A percentile compares a stretch with the other conserved stretches of the same genome.
phyloP scores from a whole-genome alignment of 2,329 filamentous ascomycete species.

The Penicillium sp. region DNA sequence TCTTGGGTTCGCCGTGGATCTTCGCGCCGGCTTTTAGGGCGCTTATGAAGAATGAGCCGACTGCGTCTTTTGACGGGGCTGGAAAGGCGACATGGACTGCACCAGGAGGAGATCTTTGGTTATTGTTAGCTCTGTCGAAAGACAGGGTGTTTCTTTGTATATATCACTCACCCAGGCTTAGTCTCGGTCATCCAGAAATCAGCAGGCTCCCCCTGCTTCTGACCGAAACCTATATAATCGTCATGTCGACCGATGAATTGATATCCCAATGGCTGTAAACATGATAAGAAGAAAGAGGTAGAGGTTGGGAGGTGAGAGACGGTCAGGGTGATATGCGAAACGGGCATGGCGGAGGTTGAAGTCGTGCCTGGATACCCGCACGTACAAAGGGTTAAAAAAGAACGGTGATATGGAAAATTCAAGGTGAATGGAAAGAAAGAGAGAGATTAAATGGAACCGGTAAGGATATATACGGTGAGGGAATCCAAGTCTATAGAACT shows the following conservation, averaged over 20 bases:
- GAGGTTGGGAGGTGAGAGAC: slow-evolving; percentile 77
- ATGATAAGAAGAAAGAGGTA: slow-evolving; percentile 77
- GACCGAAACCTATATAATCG: slow-evolving; percentile 60
- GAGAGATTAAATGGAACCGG: slow-evolving; percentile 6
- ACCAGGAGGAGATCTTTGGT: slow-evolving; percentile 46
- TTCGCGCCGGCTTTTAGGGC: slow-evolving; percentile 64
- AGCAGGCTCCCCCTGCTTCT: slow-evolving; percentile 51
- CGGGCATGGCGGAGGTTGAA: slow-evolving; percentile 49
- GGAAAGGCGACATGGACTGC: slow-evolving; percentile 65
- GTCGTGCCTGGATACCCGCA: slow-evolving; percentile 2
- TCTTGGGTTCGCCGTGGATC: slow-evolving; percentile 56
- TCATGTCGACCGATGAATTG: slow-evolving; percentile 64
- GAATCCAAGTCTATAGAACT: slow-evolving; percentile 17
- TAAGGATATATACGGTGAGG: slow-evolving; percentile 23
- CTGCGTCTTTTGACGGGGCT: slow-evolving; percentile 62
- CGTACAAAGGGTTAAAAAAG: not conserved
- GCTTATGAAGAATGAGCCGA: slow-evolving; percentile 68
- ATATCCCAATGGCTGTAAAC: slow-evolving; percentile 75
- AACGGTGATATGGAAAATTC: slow-evolving; percentile 2
- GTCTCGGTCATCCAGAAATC: slow-evolving; percentile 65
- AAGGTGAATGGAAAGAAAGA: not conserved
- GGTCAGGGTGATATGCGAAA: slow-evolving; percentile 62
- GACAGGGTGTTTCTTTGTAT: not conserved
- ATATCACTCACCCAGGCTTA: slow-evolving; percentile 52
- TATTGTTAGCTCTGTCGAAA: slow-evolving; percentile 12